These are phyloP conservation scores for Collybiopsis confluens DNA, from an alignment of 768 basidiomycete species.

Conservation along the genomic window DNA sequence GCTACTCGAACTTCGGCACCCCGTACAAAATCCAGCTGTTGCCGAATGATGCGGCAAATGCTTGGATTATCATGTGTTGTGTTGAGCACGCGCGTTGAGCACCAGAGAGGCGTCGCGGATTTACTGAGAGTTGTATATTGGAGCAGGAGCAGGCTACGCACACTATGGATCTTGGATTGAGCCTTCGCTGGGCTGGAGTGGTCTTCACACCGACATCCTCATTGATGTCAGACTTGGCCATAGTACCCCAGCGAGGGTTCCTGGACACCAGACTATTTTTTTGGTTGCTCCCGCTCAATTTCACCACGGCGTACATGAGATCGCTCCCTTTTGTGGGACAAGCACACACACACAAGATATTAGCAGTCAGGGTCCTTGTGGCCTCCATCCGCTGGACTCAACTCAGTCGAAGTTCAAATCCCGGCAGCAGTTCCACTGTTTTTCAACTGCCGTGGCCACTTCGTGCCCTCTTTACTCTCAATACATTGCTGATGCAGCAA, in stretches of 20 bases:
- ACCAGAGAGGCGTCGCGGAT: slow-evolving; percentile 6
- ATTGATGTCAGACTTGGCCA: not conserved
- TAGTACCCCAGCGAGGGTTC: not conserved
- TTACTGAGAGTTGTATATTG: not conserved
- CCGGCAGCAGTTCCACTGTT: slow-evolving; percentile 6
- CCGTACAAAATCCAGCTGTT: slow-evolving; percentile 1
- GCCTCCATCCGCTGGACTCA: slow-evolving; percentile 3
- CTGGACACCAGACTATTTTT: not conserved
- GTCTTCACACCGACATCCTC: not conserved
- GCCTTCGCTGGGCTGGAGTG: not conserved
- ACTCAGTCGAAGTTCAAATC: slow-evolving; percentile 3
- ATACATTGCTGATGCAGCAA: not conserved
- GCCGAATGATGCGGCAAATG: not conserved
- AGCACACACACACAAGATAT: slow-evolving; percentile 5
- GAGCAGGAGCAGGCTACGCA: slow-evolving; percentile 7
- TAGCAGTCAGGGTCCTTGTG: not conserved
- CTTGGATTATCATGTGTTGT: not conserved
- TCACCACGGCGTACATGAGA: not conserved
- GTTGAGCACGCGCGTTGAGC: not conserved
- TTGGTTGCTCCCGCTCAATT: not conserved
- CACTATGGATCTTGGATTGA: not conserved
- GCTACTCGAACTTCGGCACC: not conserved
- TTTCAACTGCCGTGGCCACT: slow-evolving; percentile 8
- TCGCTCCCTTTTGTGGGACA: not conserved
- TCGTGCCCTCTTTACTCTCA: not conserved